Evolutionary conservation across 164 flowering plant species (phyloP).

Genomic region (Magnolia kwangsiensis): DNA sequence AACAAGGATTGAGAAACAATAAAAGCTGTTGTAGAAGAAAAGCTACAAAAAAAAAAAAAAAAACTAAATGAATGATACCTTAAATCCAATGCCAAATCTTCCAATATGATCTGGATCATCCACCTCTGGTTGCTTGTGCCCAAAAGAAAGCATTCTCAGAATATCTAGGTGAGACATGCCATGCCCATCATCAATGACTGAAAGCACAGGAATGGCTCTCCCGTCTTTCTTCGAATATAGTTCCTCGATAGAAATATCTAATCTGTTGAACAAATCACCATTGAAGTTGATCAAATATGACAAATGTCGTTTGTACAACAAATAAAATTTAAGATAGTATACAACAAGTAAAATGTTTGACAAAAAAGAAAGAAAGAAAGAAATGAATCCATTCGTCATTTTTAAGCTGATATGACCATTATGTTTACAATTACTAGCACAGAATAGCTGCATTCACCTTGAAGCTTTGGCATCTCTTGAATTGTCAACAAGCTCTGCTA

Average conservation of each 20-base stretch:
- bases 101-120: conserved; percentile 50
- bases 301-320: background rate
- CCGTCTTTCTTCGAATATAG: conserved; percentile 30
- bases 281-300: background rate
- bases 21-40: too few relatives aligned
- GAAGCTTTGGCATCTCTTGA: conserved; percentile 61
- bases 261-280: conserved; percentile 23
- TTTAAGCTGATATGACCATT: background rate
- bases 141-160: conserved; percentile 47
- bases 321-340: background rate
- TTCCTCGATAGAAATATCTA: conserved; percentile 36
- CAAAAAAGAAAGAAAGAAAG: background rate
- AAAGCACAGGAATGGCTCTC: conserved; percentile 43
- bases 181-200: conserved; percentile 52
- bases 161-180: conserved; percentile 60
- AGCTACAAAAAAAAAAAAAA: background rate
- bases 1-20: too few relatives aligned
- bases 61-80: conserved; percentile 26
- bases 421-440: background rate
- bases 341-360: background rate
- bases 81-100: conserved; percentile 64
- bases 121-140: conserved; percentile 42
- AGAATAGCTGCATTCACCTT: conserved; percentile 16
- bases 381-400: background rate
- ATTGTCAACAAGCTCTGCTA: conserved; percentile 67